phyloP scores from a whole-genome alignment of 2,329 filamentous ascomycete genomes.

The Tolypocladium inflatum region DNA sequence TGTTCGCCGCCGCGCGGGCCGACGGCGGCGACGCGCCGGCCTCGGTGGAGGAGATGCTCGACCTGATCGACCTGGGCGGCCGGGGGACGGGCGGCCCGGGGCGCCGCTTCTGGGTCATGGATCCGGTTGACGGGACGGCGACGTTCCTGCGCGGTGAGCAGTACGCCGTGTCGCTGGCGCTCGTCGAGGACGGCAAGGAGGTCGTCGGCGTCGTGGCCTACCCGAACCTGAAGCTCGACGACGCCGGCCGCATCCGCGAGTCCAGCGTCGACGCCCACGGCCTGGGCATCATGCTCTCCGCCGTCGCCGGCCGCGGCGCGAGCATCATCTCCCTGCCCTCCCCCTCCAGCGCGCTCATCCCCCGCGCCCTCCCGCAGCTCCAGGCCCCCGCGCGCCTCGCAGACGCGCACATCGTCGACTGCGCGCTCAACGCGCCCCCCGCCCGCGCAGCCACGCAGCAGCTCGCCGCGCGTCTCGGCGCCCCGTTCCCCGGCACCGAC shows the following conservation, averaged over 20 bases:
- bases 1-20: constrained; percentile 27
- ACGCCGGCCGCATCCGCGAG: constrained; percentile 25
- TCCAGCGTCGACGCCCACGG: constrained; percentile 19
- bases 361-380: constrained; percentile 11
- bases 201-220: constrained; percentile 51
- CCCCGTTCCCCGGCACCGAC: constrained; percentile 24
- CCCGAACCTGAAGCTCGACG: constrained; percentile 40
- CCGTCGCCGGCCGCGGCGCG: constrained; percentile 20
- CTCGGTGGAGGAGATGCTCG: constrained; percentile 45
- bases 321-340: constrained; percentile 15
- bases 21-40: constrained; percentile 11
- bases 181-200: constrained; percentile 48
- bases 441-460: constrained; percentile 20
- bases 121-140: constrained; percentile 56
- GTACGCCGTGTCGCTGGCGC: constrained; percentile 51
- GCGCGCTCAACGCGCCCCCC: constrained; percentile 17
- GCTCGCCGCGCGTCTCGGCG: constrained; percentile 19
- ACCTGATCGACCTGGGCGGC: constrained; percentile 51
- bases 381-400: constrained; percentile 8
- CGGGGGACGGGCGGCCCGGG: constrained; percentile 23
- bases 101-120: constrained; percentile 49
- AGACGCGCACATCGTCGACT: constrained; percentile 24
- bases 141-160: constrained; percentile 52
- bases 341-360: constrained; percentile 8
- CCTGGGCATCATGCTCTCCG: constrained; percentile 25